Conservation (phyloP, 176 grass and related monocot species). For the Luzula sylvatica region DNA sequence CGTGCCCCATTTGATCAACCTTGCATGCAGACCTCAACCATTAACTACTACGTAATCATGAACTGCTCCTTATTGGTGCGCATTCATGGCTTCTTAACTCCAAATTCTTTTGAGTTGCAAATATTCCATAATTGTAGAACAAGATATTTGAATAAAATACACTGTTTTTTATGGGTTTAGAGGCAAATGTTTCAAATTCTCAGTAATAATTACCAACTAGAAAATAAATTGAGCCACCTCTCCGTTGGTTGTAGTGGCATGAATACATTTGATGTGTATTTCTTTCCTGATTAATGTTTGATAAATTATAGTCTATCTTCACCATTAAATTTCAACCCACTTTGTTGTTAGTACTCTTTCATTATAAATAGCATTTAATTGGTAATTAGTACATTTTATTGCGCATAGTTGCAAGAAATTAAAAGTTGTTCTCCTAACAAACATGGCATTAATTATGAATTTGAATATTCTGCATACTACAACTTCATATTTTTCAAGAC, state of each 20-base stretch:
- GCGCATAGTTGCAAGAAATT: no score
- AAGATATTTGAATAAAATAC: slow-evolving; percentile 21
- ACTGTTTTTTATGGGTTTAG: neutral
- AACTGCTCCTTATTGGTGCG: slow-evolving; percentile 46
- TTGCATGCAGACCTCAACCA: slow-evolving; percentile 43
- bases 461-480: no score
- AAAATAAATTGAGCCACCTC: slow-evolving; percentile 47
- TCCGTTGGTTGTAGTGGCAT: slow-evolving; percentile 36
- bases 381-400: no score
- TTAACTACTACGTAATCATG: slow-evolving; percentile 53
- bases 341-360: no score
- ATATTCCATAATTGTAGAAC: slow-evolving; percentile 11
- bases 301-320: no score
- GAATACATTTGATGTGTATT: slow-evolving; percentile 35
- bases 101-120: no score
- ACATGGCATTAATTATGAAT: no score
- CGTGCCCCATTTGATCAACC: slow-evolving; percentile 24
- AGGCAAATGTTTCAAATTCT: slow-evolving; percentile 1
- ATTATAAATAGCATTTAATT: no score
- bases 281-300: slow-evolving; percentile 26
- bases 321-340: no score
- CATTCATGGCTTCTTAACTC: slow-evolving; percentile 33
- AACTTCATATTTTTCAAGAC: no score
- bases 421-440: no score
- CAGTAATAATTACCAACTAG: slow-evolving; percentile 36